Base-by-base conservation (phyloP, 2,329 filamentous ascomycete species). In the Sclerotinia glacialis region DNA sequence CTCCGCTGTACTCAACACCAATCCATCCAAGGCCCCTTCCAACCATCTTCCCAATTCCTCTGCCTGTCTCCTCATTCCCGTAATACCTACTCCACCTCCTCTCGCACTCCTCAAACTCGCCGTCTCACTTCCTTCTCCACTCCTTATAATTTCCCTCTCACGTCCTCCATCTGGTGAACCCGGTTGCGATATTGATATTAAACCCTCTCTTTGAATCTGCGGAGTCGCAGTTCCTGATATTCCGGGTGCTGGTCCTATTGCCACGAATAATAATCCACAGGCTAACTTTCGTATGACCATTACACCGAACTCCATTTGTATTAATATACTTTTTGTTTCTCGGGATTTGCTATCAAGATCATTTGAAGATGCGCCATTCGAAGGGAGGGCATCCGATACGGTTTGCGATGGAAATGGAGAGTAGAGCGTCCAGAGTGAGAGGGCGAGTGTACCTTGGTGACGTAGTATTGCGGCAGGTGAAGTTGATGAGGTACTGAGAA, bases 401-500 rank as follows among this genome's bases (percentile, higher is more conserved):
- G 71, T n/a, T 72, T 71, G 7, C 80, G 64, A 71, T 60, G 44
- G 71, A 52, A 14, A 78, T 75, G 58, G 76, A 5, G 82, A 79
- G 76, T 89, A 86, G 53, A 87, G 81, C 26, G 81, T 79, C 79
- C 86, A 86, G 26, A 89, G 81, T 7, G 83, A 86, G 67, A 85
- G 84, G 52, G 86, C 86, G 68, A 89, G 84, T 67, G 86, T 88
- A 72, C 84, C 85, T 75, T 88, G 85, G 12, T 84, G 86, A 72
- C 86, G 85, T 49, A 89, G 82, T 26, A 81, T 79, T 68, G 82
- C 78, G 71, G 86, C 84, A 59, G 85, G 79, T 54, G 85, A 79
- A 2, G 81, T 77, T 61, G 84, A 85, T 49, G 86, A 83, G 75
- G 87, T 85, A 66, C 86, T 84, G 70, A 89, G 85, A 46, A 89